These are phyloP conservation scores for Panellus pusillus DNA, from an alignment of 768 basidiomycete genomes.

Conservation along the genomic window DNA sequence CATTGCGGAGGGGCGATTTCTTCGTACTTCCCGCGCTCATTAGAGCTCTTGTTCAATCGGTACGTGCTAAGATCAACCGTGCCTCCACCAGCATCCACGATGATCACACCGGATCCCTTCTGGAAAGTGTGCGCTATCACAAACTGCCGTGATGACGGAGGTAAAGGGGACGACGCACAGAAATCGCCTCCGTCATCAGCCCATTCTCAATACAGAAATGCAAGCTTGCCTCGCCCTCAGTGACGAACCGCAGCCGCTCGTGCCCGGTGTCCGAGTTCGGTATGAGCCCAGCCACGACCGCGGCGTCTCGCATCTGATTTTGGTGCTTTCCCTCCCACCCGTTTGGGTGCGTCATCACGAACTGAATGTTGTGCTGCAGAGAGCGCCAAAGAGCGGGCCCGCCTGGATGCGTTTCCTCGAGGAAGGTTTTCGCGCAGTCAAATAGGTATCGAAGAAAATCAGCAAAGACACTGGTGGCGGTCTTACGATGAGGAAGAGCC, in stretches of 20 bases:
- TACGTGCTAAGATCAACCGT: slow-evolving; percentile 64
- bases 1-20: slow-evolving; percentile 52
- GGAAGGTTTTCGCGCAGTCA: slow-evolving; percentile 39
- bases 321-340: slow-evolving; percentile 59
- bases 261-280: slow-evolving; percentile 33
- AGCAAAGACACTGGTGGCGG: slow-evolving; percentile 42
- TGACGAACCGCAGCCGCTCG: slow-evolving; percentile 46
- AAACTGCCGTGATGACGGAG: slow-evolving; percentile 14
- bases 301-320: slow-evolving; percentile 47
- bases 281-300: slow-evolving; percentile 45
- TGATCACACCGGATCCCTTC: slow-evolving; percentile 37
- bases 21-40: slow-evolving; percentile 35
- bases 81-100: slow-evolving; percentile 58
- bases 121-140: background rate
- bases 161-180: slow-evolving; percentile 19
- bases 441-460: slow-evolving; percentile 49
- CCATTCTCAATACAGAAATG: slow-evolving; percentile 49
- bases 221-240: slow-evolving; percentile 56
- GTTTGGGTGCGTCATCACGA: slow-evolving; percentile 56
- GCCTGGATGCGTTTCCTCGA: slow-evolving; percentile 39
- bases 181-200: slow-evolving; percentile 30
- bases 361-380: slow-evolving; percentile 39
- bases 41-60: slow-evolving; percentile 31
- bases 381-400: slow-evolving; percentile 43
- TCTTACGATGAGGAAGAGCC: slow-evolving; percentile 42